Evolutionary conservation across 805 yeast species (phyloP).

Genomic region (Candida germanica): DNA sequence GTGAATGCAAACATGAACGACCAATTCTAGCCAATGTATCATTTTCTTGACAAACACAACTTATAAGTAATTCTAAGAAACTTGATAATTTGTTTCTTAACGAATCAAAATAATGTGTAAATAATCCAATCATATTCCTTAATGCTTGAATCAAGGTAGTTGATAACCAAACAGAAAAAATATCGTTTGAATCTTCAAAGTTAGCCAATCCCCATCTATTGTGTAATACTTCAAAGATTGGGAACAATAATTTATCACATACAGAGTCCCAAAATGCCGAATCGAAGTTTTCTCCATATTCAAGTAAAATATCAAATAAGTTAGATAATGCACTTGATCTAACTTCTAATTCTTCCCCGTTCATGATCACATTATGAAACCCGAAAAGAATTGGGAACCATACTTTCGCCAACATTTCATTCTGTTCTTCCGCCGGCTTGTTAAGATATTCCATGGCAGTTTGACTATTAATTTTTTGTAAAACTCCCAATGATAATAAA

Average conservation of each 20-base stretch:
- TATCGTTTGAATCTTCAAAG: slow-evolving; percentile 71
- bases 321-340: slow-evolving; percentile 82
- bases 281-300: slow-evolving; percentile 75
- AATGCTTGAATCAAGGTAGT: slow-evolving; percentile 95
- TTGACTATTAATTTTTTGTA: slow-evolving; percentile 58
- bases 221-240: slow-evolving; percentile 79
- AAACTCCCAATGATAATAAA: slow-evolving; percentile 73
- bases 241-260: slow-evolving; percentile 78
- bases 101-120: slow-evolving; percentile 76
- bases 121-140: slow-evolving; percentile 79
- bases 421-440: slow-evolving; percentile 10
- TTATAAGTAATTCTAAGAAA: slow-evolving; percentile 69
- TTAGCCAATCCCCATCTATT: slow-evolving; percentile 66
- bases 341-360: slow-evolving; percentile 91
- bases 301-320: slow-evolving; percentile 76
- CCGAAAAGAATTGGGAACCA: slow-evolving; percentile 89
- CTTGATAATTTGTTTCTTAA: slow-evolving; percentile 74
- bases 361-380: slow-evolving; percentile 86
- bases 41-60: slow-evolving; percentile 94
- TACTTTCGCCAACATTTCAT: slow-evolving; percentile 44
- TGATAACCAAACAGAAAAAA: slow-evolving; percentile 90
- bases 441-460: slow-evolving; percentile 46
- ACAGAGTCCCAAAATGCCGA: slow-evolving; percentile 78
- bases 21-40: slow-evolving; percentile 97
- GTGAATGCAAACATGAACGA: slow-evolving; percentile 76